These are phyloP conservation scores for Phialemoniopsis sp. DNA, from an alignment of 2,329 filamentous ascomycete species.

Conservation along the genomic window DNA sequence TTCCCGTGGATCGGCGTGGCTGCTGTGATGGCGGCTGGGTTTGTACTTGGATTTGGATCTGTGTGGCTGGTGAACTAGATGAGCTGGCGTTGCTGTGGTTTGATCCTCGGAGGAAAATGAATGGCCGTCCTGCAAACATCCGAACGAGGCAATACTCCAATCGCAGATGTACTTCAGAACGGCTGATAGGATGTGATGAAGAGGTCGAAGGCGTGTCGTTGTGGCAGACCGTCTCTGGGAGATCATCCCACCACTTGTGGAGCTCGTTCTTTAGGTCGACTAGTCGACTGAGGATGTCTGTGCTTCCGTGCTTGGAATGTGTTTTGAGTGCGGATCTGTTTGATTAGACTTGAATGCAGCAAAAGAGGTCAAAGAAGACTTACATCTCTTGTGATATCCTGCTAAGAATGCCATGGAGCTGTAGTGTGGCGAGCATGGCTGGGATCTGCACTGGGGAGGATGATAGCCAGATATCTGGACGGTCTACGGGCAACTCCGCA, in stretches of 20 bases:
- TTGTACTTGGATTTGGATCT: background rate
- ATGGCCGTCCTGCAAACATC: conserved; percentile 49
- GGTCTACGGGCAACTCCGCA: conserved; percentile 37
- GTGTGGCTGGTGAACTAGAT: too few relatives aligned
- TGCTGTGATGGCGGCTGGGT: conserved; percentile 14
- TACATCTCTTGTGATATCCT: conserved; percentile 30
- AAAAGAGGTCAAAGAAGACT: too few relatives aligned
- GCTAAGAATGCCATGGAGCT: conserved; percentile 27
- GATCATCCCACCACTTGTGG: conserved; percentile 30
- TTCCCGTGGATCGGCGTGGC: too few relatives aligned
- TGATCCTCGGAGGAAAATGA: conserved; percentile 33
- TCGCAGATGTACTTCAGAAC: conserved; percentile 44
- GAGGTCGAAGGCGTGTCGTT: too few relatives aligned
- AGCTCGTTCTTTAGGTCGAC: conserved; percentile 30
- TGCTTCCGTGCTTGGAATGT: conserved; percentile 3
- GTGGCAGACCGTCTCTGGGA: conserved; percentile 15
- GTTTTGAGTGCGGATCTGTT: too few relatives aligned
- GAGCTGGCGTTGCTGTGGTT: too few relatives aligned
- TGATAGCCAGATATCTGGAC: conserved; percentile 25
- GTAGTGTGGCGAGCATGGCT: conserved; percentile 23
- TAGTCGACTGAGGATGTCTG: conserved; percentile 16
- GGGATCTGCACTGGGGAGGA: conserved; percentile 25
- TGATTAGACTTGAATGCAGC: too few relatives aligned
- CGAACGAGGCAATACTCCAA: conserved; percentile 48
- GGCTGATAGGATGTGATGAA: conserved; percentile 25